Percentiles rank a stretch among this genome's conserved stretches.
Conservation (phyloP, 345 rosid species). For the Lumnitzera littorea region DNA sequence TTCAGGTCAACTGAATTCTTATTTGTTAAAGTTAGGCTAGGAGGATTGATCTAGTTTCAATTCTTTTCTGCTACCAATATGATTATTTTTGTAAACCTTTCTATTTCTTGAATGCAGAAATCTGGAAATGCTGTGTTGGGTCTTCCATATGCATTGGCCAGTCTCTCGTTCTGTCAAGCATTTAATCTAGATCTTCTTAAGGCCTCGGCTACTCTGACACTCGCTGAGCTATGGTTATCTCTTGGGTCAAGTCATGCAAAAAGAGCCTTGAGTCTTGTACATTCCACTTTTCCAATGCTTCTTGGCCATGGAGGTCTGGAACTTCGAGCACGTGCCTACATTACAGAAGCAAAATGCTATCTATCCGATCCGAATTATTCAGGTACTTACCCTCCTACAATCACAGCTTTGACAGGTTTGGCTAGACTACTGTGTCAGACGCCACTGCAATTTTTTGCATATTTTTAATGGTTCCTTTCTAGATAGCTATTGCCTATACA, state of each 20-base stretch:
- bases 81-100: background rate
- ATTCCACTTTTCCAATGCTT: conserved; percentile 75
- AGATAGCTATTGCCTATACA: too few relatives aligned
- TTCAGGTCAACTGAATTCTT: too few relatives aligned
- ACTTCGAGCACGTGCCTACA: conserved; percentile 82
- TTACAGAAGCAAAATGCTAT: conserved; percentile 86
- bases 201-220: conserved; percentile 85
- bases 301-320: conserved; percentile 98
- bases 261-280: conserved; percentile 62
- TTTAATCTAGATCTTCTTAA: conserved; percentile 94
- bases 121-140: conserved; percentile 94
- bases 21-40: too few relatives aligned
- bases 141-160: conserved; percentile 88
- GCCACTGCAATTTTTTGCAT: too few relatives aligned
- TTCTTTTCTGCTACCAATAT: too few relatives aligned
- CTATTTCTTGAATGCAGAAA: conserved; percentile 39
- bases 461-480: too few relatives aligned
- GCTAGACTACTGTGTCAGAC: too few relatives aligned
- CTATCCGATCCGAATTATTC: conserved; percentile 76
- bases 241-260: conserved; percentile 80
- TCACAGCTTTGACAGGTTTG: background rate
- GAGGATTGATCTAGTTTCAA: too few relatives aligned
- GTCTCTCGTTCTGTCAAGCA: conserved; percentile 92
- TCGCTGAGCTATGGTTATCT: conserved; percentile 91
- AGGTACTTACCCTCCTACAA: conserved; percentile 30